phyloP scores from a whole-genome alignment of 75 land plant species.

The Chamaecyparis obtusa region DNA sequence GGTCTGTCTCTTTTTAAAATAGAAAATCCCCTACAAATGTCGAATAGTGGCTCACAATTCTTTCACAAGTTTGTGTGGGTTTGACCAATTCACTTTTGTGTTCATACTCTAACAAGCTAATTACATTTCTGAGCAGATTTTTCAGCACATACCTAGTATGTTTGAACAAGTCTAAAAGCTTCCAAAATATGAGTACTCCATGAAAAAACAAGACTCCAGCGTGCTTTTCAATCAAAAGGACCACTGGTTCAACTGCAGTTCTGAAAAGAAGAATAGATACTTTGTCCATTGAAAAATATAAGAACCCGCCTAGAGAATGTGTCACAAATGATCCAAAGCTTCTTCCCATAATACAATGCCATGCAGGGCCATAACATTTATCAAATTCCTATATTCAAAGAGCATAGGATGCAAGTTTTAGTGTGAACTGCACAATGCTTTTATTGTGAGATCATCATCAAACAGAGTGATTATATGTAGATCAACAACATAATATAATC shows the following conservation, averaged over 20 bases:
- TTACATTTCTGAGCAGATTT: too few species aligned
- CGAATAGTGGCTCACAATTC: too few species aligned
- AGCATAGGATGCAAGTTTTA: not conserved
- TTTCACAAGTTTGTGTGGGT: too few species aligned
- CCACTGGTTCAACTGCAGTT: constrained; percentile 12
- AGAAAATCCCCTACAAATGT: too few species aligned
- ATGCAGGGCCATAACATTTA: constrained; percentile 44
- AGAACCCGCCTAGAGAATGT: constrained; percentile 38
- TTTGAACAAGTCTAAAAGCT: too few species aligned
- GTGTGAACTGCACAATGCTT: not conserved
- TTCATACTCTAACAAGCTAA: too few species aligned
- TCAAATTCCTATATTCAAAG: constrained; percentile 45
- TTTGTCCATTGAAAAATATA: constrained; percentile 40
- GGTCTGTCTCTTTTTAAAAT: too few species aligned
- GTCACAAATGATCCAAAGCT: constrained; percentile 57
- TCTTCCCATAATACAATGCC: constrained; percentile 55
- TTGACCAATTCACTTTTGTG: too few species aligned
- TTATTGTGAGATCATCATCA: not conserved
- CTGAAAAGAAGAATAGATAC: constrained; percentile 44
- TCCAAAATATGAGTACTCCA: too few species aligned
- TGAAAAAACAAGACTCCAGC: too few species aligned
- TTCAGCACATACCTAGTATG: too few species aligned
- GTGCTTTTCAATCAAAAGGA: not conserved
- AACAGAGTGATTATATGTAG: not conserved
- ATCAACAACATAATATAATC: too few species aligned